Evolutionary conservation across 345 rosid genomes (phyloP), one percentile per base, ranked within the genome.

Genomic region (Trapa bicornis): DNA sequence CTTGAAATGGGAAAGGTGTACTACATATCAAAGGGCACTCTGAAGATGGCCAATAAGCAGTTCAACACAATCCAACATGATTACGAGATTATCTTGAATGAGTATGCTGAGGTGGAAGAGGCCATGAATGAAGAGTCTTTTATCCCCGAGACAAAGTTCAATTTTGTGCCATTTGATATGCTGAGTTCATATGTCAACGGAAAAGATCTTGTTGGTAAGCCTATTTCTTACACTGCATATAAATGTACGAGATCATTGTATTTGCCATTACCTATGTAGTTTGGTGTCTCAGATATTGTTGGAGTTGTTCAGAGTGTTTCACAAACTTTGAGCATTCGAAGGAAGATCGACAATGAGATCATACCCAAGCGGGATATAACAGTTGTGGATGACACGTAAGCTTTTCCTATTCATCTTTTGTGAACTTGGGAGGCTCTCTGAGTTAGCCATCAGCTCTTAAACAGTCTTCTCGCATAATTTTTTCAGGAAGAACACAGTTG

Each of bases 251-350:
- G 14, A n/a, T 17, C 7, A 33, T 7, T 45, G 7, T 3, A 45
- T 2, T 54, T 4, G 29, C 29, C 29, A 22, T 10, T 5, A 33
- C 37, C 13, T 54, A 37, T 32, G 35, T 48, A 38, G 50, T 35
- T 70, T 63, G 1, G 43, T 45, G 65, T 47, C 16, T 29, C 77
- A 88, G 98, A 90, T 82, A 78, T 93, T 53, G 78, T 90, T 68
- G 98, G 97, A 39, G 85, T 93, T 64, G 92, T 93, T 70, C 98
- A 90, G 78, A 81, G 81, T 79, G 98, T 93, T 68, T 85, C 92
- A 41, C 80, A 93, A 14, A 79, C 87, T 48, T 79, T 84, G 77
- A 88, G 91, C 69, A 84, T 93, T 48, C 81, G 93, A 67, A 87
- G 97, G 73, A 93, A 79, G 79, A 84, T 74, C 67, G 80, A 93